Evolutionary conservation across 495 filamentous ascomycete genomes (phyloP), one percentile per base, ranked within the genome.

Genomic region (Podospora pseudocomata): DNA sequence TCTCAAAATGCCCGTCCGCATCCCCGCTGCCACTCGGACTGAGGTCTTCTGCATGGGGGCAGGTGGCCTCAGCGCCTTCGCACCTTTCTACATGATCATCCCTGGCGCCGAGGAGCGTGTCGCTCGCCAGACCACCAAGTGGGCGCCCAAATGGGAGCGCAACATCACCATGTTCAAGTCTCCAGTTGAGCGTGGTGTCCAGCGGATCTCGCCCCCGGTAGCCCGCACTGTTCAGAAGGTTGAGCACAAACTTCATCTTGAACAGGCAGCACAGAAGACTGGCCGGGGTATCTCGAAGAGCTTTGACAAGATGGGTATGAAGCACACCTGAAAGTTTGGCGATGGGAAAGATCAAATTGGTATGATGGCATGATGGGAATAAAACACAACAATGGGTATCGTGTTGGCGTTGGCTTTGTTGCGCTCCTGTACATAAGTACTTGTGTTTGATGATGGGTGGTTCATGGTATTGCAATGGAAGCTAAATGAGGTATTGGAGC

Each of bases 101-200:
- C 82, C 82, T 18, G 81, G 81, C 60, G 81, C 80, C 63, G 75
- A 81, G 61, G 81, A 83, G 68, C 78, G 78, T 18, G 54, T 85
- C 20, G 75, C 77, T 18, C 63, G 70, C 1, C 80, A 82, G 73
- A 84, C 82, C 0, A 65, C 70, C 56, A 76, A 79, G 66, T 85
- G 82, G 82, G 82, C 82, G 7, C 82, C 82, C 9, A 76, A 76
- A 28, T 85, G 82, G 82, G 80, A 85, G 70, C 79, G 80, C 62
- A 84, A 81, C 76, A 84, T 81, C 70, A 80, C 72, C 15, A 77
- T 78, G 74, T 78, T 84, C 71, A 76, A 76, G 65, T 71, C 74
- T 27, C 81, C 81, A 27, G 79, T 79, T 30, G 78, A 79, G 71
- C 76, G 78, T 7, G 69, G 81, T 65, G 78, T 82, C 63, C 78